Conservation (phyloP, 1,284 basidiomycete genomes). For the Thelephora terrestris region DNA sequence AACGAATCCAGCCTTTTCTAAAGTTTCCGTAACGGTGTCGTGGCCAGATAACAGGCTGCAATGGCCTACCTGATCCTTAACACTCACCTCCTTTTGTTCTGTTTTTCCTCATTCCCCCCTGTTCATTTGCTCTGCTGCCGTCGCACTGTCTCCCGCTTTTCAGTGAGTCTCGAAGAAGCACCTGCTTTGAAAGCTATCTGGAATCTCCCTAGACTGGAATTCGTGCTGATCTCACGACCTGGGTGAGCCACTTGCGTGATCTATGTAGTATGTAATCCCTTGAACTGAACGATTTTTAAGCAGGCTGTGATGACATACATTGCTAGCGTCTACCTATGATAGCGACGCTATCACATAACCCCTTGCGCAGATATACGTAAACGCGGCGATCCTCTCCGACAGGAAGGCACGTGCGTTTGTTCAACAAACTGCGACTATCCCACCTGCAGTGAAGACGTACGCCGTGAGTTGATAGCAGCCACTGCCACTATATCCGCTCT, state of each 20-base stretch:
- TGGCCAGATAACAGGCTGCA: too few species aligned
- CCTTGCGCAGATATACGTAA: conserved; percentile 63
- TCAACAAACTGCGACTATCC: conserved; percentile 46
- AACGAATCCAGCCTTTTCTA: too few species aligned
- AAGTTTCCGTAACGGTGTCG: too few species aligned
- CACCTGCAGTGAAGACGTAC: conserved; percentile 57
- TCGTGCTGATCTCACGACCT: conserved; percentile 75
- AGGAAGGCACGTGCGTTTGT: conserved; percentile 83
- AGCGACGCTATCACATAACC: not conserved
- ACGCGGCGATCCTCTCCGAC: conserved; percentile 67
- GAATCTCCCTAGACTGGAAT: conserved; percentile 50
- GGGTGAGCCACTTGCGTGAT: conserved; percentile 36
- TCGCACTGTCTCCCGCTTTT: too few species aligned
- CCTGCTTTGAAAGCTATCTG: too few species aligned
- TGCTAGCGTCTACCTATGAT: conserved; percentile 23
- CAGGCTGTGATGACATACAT: conserved; percentile 66
- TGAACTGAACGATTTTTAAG: not conserved
- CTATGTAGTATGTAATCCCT: not conserved
- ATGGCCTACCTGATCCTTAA: too few species aligned
- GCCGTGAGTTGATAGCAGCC: conserved; percentile 64
- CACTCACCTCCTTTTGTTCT: too few species aligned
- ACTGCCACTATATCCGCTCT: conserved; percentile 75
- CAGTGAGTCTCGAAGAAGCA: too few species aligned
- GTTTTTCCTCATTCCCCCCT: too few species aligned
- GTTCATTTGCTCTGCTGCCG: too few species aligned